Base-by-base conservation (phyloP, 2,329 filamentous ascomycete genomes). In the Aphanoascus verrucosus region DNA sequence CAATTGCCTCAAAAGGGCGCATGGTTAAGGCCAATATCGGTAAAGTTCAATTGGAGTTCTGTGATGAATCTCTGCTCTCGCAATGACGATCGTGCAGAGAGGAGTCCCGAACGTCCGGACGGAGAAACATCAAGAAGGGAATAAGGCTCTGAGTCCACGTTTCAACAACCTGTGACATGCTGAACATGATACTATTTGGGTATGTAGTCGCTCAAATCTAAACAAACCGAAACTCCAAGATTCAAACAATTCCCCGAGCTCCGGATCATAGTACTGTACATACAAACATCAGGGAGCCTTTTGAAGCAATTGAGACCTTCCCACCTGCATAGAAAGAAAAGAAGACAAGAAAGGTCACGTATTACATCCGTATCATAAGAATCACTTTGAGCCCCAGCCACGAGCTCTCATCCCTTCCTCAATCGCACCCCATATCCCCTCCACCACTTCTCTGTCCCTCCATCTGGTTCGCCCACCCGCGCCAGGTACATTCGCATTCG, bases 371-470 rank as follows among this genome's bases (percentile, higher is more conserved):
- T 20, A 23, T 19, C 8, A 11, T 14, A 47, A 17, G 23, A 34
- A 15, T 52, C 50, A 57, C 43, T 58, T 59, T 46, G 53, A 47
- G 5, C 55, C 54, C 57, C 57, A 96, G 1, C 89, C 91, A 66
- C 84, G 88, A 56, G 78, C 77, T 63, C 84, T 79, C 93, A 98
- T 97, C 58, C 86, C 85, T 59, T 78, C 78, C 76, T 97, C 93
- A 58, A 98, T 86, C 3, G 81, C 76, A 64, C 85, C 86, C 93
- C 93, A 98, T 57, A 98, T 88, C 55, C 82, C 77, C 76, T 97
- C 93, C 8, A 96, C 88, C 15, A 94, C 83, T 73, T 97, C 93
- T 49, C 90, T 79, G 70, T 98, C 93, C 62, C 91, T 78, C 83
- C 91, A 97, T 56, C 84, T 62, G 7, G 67, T 63, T 55, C 67